Base-by-base conservation (phyloP, 2,329 filamentous ascomycete species). In the Cladosporium sp. region DNA sequence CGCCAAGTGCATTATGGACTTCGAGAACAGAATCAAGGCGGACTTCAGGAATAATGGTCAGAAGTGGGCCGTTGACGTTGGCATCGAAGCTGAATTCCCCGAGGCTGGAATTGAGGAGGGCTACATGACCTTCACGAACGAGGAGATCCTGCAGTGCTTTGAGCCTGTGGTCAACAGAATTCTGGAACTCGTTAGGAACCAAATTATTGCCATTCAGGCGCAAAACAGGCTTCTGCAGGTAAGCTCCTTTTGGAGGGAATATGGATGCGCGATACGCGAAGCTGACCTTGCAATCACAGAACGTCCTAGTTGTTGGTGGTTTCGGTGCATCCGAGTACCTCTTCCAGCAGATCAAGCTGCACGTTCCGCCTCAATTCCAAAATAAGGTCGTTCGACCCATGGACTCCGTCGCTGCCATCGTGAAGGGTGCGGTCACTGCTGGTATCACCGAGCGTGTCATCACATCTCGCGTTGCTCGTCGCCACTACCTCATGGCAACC, bases 1-100 rank as follows among this genome's bases (percentile, higher is more conserved):
- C 74, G 93, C 93, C 65, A 97, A 97, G 79, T 97, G 93, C 74
- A 97, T 99, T 76, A 97, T 97, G 93, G 94, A 99, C 76, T 99
- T 99, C 69, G 94, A 99, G 80, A 97, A 97, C 83, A 83, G 94
- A 74, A 97, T 99, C 83, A 99, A 99, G 82, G 94, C 94, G 50
- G 94, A 97, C 75, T 99, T 99, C 87, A 86, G 94, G 64, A 97
- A 97, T 79, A 97, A 97, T 74, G 92, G 93, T 50, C 93, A 97
- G 75, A 97, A 97, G 75, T 97, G 94, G 94, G 94, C 94, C 44
- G 68, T 97, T 19, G 94, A 99, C 72, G 94, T 99, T 50, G 94
- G 94, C 70, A 97, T 99, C 68, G 94, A 99, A 79, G 91, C 93
- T 42, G 94, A 97, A 71, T 97, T 95, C 78, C 93, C 93, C 37